phyloP scores from a whole-genome alignment of 2,329 filamentous ascomycete genomes.

The Colletotrichum aenigma region DNA sequence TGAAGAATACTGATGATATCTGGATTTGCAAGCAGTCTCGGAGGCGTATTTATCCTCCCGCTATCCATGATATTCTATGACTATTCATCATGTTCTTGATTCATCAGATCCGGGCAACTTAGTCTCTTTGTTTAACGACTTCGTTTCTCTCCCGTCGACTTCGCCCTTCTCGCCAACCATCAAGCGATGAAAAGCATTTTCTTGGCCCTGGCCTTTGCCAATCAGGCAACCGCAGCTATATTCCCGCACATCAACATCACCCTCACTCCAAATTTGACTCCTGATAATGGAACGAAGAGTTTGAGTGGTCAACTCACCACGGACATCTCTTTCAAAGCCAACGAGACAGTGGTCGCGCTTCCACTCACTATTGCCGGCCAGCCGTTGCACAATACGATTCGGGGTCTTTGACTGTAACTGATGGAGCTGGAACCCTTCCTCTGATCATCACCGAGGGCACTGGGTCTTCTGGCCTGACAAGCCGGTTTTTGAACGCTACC shows the following conservation, averaged over 20 bases:
- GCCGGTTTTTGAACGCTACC: not conserved
- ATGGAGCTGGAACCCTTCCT: not conserved
- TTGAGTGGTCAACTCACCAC: not conserved
- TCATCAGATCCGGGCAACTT: not conserved
- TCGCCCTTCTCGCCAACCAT: not conserved
- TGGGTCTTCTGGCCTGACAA: not conserved
- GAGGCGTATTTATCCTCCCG: not conserved
- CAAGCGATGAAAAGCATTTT: not conserved
- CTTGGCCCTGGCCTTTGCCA: not conserved
- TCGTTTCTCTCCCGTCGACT: not conserved
- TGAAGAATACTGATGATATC: not conserved
- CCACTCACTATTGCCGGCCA: not conserved
- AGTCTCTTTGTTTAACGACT: not conserved
- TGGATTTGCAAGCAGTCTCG: not conserved
- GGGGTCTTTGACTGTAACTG: not conserved
- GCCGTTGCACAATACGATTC: not conserved
- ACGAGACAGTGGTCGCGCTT: not conserved
- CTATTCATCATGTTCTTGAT: not conserved
- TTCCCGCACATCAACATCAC: not conserved
- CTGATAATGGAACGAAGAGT: not conserved
- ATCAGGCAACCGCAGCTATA: not conserved
- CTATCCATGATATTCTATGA: not conserved
- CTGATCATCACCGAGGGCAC: not conserved
- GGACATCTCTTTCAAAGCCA: not conserved
- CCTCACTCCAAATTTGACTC: not conserved